Conservation (phyloP, 2,329 filamentous ascomycete species). For the Penicillium freii region DNA sequence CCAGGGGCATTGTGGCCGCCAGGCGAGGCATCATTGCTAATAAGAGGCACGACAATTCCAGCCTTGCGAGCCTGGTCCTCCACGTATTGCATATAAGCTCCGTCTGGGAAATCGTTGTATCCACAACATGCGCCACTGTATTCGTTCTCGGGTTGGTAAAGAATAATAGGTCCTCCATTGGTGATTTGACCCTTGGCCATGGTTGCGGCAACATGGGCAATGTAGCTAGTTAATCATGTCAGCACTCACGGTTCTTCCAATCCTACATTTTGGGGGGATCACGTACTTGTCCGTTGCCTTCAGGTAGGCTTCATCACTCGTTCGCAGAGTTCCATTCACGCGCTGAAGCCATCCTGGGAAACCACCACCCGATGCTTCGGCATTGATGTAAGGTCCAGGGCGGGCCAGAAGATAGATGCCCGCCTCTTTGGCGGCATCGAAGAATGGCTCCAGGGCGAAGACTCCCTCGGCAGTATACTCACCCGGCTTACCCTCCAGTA, state of each 20-base stretch:
- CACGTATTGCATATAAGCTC: constrained; percentile 68
- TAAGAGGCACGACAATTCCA: constrained; percentile 70
- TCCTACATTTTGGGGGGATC: too few relatives aligned
- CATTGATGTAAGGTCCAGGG: constrained; percentile 75
- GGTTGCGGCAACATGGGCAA: constrained; percentile 59
- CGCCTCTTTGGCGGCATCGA: constrained; percentile 68
- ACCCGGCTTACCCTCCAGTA: constrained; percentile 71
- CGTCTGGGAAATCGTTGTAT: constrained; percentile 59
- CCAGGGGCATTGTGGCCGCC: constrained; percentile 64
- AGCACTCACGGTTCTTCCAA: neutral
- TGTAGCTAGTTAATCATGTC: constrained; percentile 50
- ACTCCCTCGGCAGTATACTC: constrained; percentile 68
- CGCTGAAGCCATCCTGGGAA: constrained; percentile 78
- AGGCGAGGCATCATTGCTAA: constrained; percentile 69
- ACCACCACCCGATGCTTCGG: constrained; percentile 71
- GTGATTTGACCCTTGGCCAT: constrained; percentile 78
- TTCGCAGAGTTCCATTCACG: constrained; percentile 63
- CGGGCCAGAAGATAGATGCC: constrained; percentile 75
- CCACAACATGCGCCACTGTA: constrained; percentile 57
- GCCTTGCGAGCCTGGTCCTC: constrained; percentile 65
- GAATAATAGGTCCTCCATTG: constrained; percentile 74
- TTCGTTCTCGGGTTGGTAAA: constrained; percentile 81
- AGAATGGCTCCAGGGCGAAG: constrained; percentile 71
- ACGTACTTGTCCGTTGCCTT: constrained; percentile 63
- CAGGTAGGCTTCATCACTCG: constrained; percentile 60